These are phyloP conservation scores for Rhodotorula paludigena DNA, from an alignment of 768 basidiomycete genomes.

Conservation along the genomic window DNA sequence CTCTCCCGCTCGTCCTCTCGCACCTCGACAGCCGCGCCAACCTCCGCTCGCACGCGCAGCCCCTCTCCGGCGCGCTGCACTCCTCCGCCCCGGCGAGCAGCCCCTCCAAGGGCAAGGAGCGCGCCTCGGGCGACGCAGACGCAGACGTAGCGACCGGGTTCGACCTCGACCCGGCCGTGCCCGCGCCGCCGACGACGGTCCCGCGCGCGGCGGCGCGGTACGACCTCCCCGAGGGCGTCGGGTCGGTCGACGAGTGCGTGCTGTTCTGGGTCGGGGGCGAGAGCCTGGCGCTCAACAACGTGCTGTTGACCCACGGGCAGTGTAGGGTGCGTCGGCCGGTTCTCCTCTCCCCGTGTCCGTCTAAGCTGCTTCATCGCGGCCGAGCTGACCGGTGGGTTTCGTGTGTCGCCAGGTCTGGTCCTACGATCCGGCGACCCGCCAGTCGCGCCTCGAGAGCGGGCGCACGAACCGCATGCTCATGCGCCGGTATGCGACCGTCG, in stretches of 20 bases:
- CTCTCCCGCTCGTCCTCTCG: constrained; percentile 43
- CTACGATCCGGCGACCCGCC: constrained; percentile 61
- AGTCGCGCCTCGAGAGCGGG: constrained; percentile 58
- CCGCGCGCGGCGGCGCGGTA: constrained; percentile 18
- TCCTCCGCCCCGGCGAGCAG: not conserved
- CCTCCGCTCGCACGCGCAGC: constrained; percentile 2
- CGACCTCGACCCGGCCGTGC: constrained; percentile 7
- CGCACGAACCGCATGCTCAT: constrained; percentile 77
- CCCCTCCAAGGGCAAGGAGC: constrained; percentile 2
- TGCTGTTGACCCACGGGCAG: constrained; percentile 73
- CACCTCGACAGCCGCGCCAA: constrained; percentile 34
- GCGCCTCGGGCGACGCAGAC: not conserved
- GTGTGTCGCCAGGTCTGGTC: constrained; percentile 59
- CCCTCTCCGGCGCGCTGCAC: not conserved
- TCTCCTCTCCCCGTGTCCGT: too few relatives aligned
- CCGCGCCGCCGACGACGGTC: constrained; percentile 27
- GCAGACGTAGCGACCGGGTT: not conserved
- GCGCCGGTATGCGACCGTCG: constrained; percentile 79
- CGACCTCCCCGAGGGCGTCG: constrained; percentile 24
- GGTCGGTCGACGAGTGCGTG: constrained; percentile 44
- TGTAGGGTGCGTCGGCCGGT: constrained; percentile 53
- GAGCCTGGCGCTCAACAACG: constrained; percentile 71
- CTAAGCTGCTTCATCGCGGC: not conserved
- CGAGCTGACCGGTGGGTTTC: not conserved
- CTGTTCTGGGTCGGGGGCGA: constrained; percentile 71